Percentiles rank a stretch among this genome's conserved stretches.
phyloP scores from a whole-genome alignment of 768 basidiomycete genomes.

The Thelephora aurantiotincta region DNA sequence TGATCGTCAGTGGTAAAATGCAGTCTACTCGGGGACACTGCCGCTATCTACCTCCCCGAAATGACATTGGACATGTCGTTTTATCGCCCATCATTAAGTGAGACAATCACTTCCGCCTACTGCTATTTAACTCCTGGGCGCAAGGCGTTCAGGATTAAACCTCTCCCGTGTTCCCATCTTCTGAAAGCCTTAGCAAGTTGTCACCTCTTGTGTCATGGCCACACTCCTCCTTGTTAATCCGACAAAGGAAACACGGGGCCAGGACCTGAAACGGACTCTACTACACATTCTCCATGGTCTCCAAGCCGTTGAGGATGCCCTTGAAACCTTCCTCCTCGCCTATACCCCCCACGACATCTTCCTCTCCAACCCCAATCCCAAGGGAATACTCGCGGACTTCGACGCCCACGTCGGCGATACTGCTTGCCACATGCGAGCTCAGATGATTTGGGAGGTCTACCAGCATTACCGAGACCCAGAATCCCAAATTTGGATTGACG shows the following conservation, averaged over 20 bases:
- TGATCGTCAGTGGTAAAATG: too few relatives aligned
- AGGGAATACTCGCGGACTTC: not conserved
- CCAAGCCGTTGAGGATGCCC: not conserved
- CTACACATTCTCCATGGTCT: not conserved
- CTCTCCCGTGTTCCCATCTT: too few relatives aligned
- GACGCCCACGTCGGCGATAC: not conserved
- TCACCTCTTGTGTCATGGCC: not conserved
- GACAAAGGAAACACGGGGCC: not conserved
- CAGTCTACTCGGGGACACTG: too few relatives aligned
- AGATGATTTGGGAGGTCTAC: not conserved
- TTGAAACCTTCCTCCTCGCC: not conserved
- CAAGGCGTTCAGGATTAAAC: too few relatives aligned
- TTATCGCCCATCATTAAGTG: too few relatives aligned
- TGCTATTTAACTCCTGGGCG: too few relatives aligned
- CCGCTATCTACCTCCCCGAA: too few relatives aligned
- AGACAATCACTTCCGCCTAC: too few relatives aligned
- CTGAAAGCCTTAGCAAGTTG: too few relatives aligned
- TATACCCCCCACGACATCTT: not conserved
- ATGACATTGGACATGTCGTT: too few relatives aligned
- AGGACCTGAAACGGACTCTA: not conserved
- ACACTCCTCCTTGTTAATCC: not conserved
- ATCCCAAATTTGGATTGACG: not conserved
- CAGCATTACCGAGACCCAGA: not conserved
- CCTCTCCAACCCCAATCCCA: not conserved
- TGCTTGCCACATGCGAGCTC: not conserved